Evolutionary conservation across 257 asterid genomes (phyloP).

Genomic region (Scutellaria barbata): DNA sequence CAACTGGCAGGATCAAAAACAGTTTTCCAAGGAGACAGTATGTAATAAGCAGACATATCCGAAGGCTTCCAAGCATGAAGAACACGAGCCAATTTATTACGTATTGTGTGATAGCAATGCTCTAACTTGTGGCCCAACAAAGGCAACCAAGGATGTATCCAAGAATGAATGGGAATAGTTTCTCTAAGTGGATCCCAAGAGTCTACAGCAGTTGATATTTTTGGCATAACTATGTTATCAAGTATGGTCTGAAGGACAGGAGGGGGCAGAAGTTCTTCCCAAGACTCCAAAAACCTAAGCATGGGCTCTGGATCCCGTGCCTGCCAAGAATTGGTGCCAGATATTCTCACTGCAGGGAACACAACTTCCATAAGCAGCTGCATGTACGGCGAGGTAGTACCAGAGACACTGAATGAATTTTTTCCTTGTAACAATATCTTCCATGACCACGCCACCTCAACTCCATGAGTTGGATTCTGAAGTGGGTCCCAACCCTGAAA

Average conservation of each 20-base stretch:
- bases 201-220: conserved; percentile 74
- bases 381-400: conserved; percentile 64
- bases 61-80: conserved; percentile 95
- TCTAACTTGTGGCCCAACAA: conserved; percentile 73
- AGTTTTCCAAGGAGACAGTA: conserved; percentile 83
- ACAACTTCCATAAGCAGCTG: conserved; percentile 93
- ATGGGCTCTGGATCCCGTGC: conserved; percentile 90
- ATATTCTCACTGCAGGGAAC: conserved; percentile 91
- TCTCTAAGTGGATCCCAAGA: conserved; percentile 94
- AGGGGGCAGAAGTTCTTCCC: conserved; percentile 81
- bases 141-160: conserved; percentile 98
- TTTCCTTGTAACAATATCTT: conserved; percentile 67
- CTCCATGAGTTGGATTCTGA: conserved; percentile 83
- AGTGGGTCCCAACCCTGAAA: conserved; percentile 98
- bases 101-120: conserved; percentile 76
- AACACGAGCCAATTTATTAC: conserved; percentile 73
- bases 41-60: conserved; percentile 74
- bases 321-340: conserved; percentile 91
- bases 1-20: conserved; percentile 88
- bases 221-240: conserved; percentile 69
- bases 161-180: conserved; percentile 82
- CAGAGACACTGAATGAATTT: conserved; percentile 49
- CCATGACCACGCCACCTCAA: conserved; percentile 70
- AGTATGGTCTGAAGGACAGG: conserved; percentile 64
- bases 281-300: conserved; percentile 81